Percentiles rank a stretch among this genome's conserved stretches.
These are phyloP conservation scores for Coniochaeta hoffmannii DNA, from an alignment of 2,329 filamentous ascomycete species.

Conservation along the genomic window DNA sequence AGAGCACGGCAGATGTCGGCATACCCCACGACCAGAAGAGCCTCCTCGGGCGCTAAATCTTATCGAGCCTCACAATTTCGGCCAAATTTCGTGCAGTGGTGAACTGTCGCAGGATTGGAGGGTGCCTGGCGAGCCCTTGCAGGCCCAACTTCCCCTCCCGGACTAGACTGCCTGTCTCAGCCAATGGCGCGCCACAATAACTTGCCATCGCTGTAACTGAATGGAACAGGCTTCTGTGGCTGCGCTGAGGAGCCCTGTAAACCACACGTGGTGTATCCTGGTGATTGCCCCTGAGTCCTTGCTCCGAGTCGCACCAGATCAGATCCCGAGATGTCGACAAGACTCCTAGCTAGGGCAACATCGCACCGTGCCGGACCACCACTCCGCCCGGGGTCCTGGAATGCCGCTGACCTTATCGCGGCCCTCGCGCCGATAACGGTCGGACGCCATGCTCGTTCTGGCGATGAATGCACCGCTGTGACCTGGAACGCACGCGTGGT, in stretches of 20 bases:
- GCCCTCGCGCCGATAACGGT: background rate
- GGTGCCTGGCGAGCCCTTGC: constrained; percentile 3
- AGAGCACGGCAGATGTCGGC: background rate
- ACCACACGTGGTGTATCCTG: background rate
- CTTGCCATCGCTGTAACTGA: background rate
- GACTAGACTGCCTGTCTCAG: background rate
- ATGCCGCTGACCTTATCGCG: background rate
- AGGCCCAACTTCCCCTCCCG: background rate
- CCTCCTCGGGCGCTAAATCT: background rate
- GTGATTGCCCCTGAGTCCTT: background rate
- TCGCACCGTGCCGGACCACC: background rate
- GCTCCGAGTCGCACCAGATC: background rate
- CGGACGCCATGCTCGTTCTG: background rate
- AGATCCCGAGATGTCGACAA: background rate
- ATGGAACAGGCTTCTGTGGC: background rate
- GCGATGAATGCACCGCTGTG: background rate
- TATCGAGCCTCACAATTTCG: background rate
- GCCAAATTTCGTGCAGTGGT: constrained; percentile 2
- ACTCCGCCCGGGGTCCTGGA: background rate
- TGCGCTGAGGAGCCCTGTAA: background rate
- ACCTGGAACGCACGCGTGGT: background rate
- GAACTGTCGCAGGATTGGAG: constrained; percentile 1
- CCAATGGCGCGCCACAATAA: background rate
- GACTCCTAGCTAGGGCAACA: too few relatives aligned
- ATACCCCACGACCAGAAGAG: background rate